These are phyloP conservation scores for Collybiopsis confluens DNA, from an alignment of 768 basidiomycete species.

Conservation along the genomic window DNA sequence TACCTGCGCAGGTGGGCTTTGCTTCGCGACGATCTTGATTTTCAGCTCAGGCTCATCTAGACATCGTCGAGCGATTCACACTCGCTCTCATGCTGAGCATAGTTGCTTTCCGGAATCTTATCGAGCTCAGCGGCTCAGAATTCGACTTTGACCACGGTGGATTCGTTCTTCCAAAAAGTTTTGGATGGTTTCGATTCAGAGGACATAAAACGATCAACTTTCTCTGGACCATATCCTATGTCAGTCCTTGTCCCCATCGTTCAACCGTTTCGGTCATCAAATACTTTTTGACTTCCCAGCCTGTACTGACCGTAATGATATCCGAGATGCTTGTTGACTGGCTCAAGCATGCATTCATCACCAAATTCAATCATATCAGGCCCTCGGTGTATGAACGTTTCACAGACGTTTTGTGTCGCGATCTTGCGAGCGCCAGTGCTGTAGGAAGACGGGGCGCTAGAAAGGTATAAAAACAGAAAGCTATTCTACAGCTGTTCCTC, in stretches of 20 bases:
- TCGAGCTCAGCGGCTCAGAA: conserved; percentile 89
- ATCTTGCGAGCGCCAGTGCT: conserved; percentile 77
- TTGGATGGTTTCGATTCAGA: conserved; percentile 63
- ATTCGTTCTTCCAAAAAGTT: conserved; percentile 74
- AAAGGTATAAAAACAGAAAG: conserved; percentile 47
- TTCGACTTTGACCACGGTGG: conserved; percentile 70
- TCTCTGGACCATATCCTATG: conserved; percentile 86
- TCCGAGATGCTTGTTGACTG: conserved; percentile 97
- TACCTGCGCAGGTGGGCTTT: conserved; percentile 80
- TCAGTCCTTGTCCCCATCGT: conserved; percentile 32
- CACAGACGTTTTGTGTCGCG: conserved; percentile 91
- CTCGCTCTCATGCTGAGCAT: conserved; percentile 85
- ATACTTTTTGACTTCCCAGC: too few species aligned
- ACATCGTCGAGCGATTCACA: conserved; percentile 97
- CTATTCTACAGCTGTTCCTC: not conserved
- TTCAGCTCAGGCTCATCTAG: conserved; percentile 32
- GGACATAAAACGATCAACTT: conserved; percentile 56
- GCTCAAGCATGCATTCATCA: conserved; percentile 99
- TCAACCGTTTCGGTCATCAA: too few species aligned
- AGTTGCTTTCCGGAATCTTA: conserved; percentile 91
- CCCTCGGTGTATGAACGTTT: conserved; percentile 94
- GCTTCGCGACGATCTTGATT: not conserved
- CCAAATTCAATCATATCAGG: conserved; percentile 98
- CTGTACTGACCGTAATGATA: conserved; percentile 83
- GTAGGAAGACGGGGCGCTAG: conserved; percentile 62